These are phyloP conservation scores for Aspergillus flavus DNA, from an alignment of 2,329 filamentous ascomycete genomes.

Conservation along the genomic window DNA sequence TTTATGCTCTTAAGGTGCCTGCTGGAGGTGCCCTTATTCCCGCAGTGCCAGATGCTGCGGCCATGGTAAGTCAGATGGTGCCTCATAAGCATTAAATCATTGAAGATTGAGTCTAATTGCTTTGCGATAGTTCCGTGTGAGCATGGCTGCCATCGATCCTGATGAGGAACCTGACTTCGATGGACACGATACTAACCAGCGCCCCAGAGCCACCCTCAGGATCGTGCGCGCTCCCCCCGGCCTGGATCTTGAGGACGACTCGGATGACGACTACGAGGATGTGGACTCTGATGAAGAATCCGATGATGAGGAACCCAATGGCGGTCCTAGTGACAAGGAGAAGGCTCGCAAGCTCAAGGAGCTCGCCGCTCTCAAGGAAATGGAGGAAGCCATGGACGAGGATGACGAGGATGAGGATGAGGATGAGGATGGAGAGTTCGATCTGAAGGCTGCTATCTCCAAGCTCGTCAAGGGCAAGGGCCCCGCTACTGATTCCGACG, in stretches of 20 bases:
- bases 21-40: slow-evolving; percentile 80
- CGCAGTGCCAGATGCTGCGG: slow-evolving; percentile 75
- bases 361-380: slow-evolving; percentile 74
- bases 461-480: slow-evolving; percentile 68
- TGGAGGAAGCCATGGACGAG: slow-evolving; percentile 67
- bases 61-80: slow-evolving; percentile 66
- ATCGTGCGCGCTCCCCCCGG: slow-evolving; percentile 73
- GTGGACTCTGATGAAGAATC: slow-evolving; percentile 51
- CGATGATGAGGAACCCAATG: slow-evolving; percentile 79
- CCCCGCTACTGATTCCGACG: slow-evolving; percentile 67
- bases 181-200: slow-evolving; percentile 61
- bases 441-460: slow-evolving; percentile 51
- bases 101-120: neutral
- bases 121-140: slow-evolving; percentile 78
- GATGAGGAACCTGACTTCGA: slow-evolving; percentile 71
- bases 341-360: slow-evolving; percentile 87
- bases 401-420: slow-evolving; percentile 55
- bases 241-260: slow-evolving; percentile 57
- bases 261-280: slow-evolving; percentile 57
- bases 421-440: slow-evolving; percentile 68
- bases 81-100: too few relatives aligned
- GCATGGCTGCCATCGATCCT: slow-evolving; percentile 97
- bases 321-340: slow-evolving; percentile 85
- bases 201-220: slow-evolving; percentile 84
- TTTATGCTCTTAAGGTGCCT: slow-evolving; percentile 92